Percentiles rank a stretch among this genome's conserved stretches.
Conservation (phyloP, 2,329 filamentous ascomycete species). For the Xylaria sp. region DNA sequence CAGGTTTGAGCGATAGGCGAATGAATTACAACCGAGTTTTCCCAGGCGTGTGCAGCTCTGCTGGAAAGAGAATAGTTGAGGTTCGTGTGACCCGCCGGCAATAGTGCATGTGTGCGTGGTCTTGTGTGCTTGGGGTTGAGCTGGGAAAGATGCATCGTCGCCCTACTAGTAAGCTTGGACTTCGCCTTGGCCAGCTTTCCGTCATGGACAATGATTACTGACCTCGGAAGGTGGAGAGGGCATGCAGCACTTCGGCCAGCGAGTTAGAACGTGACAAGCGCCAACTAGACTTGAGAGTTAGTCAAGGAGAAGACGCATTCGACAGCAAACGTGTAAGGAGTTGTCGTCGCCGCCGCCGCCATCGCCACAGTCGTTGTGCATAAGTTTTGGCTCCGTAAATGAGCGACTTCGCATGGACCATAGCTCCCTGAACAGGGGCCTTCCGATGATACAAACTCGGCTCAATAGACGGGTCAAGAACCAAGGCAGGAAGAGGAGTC, state of each 20-base stretch:
- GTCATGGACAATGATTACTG: slow-evolving; percentile 17
- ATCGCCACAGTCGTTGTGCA: slow-evolving; percentile 1
- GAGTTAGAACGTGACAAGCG: slow-evolving; percentile 29
- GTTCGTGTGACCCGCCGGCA: slow-evolving; percentile 31
- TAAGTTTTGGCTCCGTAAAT: slow-evolving; percentile 10
- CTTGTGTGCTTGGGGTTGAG: slow-evolving; percentile 12
- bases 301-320: slow-evolving; percentile 23
- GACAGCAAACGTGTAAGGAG: slow-evolving; percentile 5
- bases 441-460: not conserved
- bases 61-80: slow-evolving; percentile 26
- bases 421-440: slow-evolving; percentile 7
- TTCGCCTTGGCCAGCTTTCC: slow-evolving; percentile 15
- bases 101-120: slow-evolving; percentile 26
- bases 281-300: slow-evolving; percentile 3
- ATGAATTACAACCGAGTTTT: slow-evolving; percentile 21
- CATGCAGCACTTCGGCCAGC: slow-evolving; percentile 33
- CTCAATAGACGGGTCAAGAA: slow-evolving; percentile 5
- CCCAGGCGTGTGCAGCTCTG: slow-evolving; percentile 17
- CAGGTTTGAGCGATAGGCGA: slow-evolving; percentile 12
- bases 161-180: slow-evolving; percentile 21
- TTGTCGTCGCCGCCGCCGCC: not conserved
- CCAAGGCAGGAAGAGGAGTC: not conserved
- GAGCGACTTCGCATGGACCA: slow-evolving; percentile 6
- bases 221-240: slow-evolving; percentile 20
- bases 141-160: slow-evolving; percentile 21